Evolutionary conservation across 805 yeast species (phyloP), one percentile per base, ranked within the genome.

Genomic region (Yamadazyma akitaensis): DNA sequence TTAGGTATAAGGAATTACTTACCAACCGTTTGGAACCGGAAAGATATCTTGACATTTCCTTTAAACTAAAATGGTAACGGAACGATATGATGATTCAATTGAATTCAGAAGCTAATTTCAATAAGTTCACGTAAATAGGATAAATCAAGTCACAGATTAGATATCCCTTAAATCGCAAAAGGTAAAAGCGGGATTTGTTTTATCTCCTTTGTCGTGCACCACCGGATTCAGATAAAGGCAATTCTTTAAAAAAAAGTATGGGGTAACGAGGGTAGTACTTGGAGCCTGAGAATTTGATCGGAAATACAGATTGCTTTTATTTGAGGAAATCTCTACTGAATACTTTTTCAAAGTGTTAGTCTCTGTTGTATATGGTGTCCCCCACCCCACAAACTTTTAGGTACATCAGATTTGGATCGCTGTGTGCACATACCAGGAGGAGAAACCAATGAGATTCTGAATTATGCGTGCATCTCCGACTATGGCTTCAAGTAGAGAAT

Each of bases 101-200:
- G 41, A 26, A 37, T 25, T 37, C 26, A 31, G 41, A 5, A 7
- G 24, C 7, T 21, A 21, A 7, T 7, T 21, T 21, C 7, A 21
- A 21, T 7, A 21, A 21, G 24, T 21, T 21, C 24, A 21, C 24
- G 24, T 4, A 21, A 21, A 7, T 21, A 7, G 24, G 24, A 21
- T 21, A 16, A 34, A 18, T n/a, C 37, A 34, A 28, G 32, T 28
- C 32, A 28, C 32, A 5, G 10, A 28, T 28, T 11, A 28, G 32
- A 33, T 41, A 34, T 42, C 44, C 44, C 44, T 34, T 42, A 34
- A 42, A 42, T 42, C 44, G 44, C 44, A 42, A 42, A 42, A 42
- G 44, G 44, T 25, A 41, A 25, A 13, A 6, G 33, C 39, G 28
- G 33, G 14, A 18, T 21, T 28, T 28, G 32, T 11, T 28, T 33